Evolutionary conservation across 331 rosid species (phyloP), one percentile per base, ranked within the genome.

Genomic region (Pyrus hybrid): DNA sequence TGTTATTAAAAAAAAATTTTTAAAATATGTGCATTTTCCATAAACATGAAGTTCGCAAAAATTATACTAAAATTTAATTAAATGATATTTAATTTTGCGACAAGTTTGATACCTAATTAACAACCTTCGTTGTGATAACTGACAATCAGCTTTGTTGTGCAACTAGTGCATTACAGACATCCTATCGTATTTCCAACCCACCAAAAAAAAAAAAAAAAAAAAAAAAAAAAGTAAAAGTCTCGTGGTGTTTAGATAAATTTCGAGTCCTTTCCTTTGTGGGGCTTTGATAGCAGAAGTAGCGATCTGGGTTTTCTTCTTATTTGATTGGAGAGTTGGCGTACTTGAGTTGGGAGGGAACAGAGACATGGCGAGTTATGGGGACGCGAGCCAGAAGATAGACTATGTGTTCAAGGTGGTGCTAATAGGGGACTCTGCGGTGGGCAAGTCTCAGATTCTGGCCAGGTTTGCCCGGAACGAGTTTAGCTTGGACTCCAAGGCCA

Each of bases 401-500:
- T 94, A 94, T 64, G 99, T 94, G 53, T 94, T 94, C 91, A 94
- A 94, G 92, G 91, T 94, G 86, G 97, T 92, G 69, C 81, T 94
- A 80, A 94, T 94, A 17, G 99, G 99, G 0, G 99, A 94, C 79
- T 94, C 99, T 30, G 99, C 99, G 56, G 99, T 94, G 13, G 99
- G 99, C 10, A 94, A 94, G 77, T 94, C 99, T 17, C 97, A 94
- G 93, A 87, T 94, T 58, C 83, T 94, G 5, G 97, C 99, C 5
- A 79, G 97, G 68, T 95, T 95, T 63, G 96, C 99, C 1, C 81
- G 99, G 33, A 89, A 95, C 64, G 99, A 95, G 96, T 95, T 95
- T 87, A 95, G 92, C 65, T 87, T 95, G 89, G 99, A 95, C 80
- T 95, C 99, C 0, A 95, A 92, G 83, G 97, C 99, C 71, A 95